phyloP scores from a whole-genome alignment of 108 stramenopile genomes.

The Nannochloropsis salina region DNA sequence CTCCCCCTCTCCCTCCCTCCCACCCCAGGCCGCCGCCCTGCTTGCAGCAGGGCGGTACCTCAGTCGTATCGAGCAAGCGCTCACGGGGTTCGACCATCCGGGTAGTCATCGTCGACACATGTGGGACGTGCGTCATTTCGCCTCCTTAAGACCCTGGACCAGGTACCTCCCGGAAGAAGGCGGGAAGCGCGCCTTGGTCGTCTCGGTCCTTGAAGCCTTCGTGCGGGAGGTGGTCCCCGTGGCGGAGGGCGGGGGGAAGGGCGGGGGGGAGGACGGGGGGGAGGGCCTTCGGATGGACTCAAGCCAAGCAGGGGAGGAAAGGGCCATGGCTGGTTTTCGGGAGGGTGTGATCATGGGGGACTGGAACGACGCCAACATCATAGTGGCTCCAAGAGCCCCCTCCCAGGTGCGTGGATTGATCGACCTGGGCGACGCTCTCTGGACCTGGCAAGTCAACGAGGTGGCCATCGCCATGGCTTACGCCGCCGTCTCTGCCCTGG shows the following conservation, averaged over 20 bases:
- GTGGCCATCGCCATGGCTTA: slow-evolving; percentile 54
- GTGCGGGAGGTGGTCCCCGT: slow-evolving; percentile 6
- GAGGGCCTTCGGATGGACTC: background rate
- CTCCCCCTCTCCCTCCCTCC: background rate
- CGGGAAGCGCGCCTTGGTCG: background rate
- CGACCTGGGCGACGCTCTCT: slow-evolving; percentile 53
- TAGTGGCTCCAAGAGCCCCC: slow-evolving; percentile 22
- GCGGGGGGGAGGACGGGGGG: background rate
- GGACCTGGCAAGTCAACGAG: slow-evolving; percentile 49
- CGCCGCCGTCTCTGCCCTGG: slow-evolving; percentile 29
- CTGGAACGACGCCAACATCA: slow-evolving; percentile 54
- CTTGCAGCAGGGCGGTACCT: slow-evolving; percentile 12
- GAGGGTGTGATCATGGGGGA: slow-evolving; percentile 42
- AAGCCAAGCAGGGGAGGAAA: background rate
- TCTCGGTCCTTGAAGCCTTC: slow-evolving; percentile 9
- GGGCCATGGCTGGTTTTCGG: background rate
- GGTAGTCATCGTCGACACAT: slow-evolving; percentile 22
- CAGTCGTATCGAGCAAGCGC: background rate
- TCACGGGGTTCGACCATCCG: slow-evolving; percentile 15
- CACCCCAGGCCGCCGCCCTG: background rate
- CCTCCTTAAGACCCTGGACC: background rate
- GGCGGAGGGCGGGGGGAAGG: background rate
- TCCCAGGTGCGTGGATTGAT: slow-evolving; percentile 36
- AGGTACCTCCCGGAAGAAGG: background rate
- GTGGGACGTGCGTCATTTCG: slow-evolving; percentile 31